Percentiles rank a stretch among this genome's conserved stretches.
These are phyloP conservation scores for Prunus armeniaca DNA, from an alignment of 306 rosid genomes.

Conservation along the genomic window DNA sequence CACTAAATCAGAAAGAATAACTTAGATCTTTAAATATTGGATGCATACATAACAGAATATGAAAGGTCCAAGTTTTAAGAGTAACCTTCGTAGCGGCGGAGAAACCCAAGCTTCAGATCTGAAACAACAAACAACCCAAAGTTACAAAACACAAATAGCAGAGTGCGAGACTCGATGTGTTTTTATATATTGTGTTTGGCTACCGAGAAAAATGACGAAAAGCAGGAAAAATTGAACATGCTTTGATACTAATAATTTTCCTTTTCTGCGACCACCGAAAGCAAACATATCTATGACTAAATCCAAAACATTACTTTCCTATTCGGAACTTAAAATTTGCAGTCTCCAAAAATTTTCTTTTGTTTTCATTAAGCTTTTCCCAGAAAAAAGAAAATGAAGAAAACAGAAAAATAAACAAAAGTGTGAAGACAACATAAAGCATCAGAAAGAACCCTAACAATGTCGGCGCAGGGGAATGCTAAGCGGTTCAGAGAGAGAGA, in stretches of 20 bases:
- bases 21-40: constrained; percentile 39
- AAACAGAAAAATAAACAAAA: not conserved
- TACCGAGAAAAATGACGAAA: constrained; percentile 29
- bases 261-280: constrained; percentile 4
- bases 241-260: not conserved
- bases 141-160: constrained; percentile 13
- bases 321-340: constrained; percentile 1
- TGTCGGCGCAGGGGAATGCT: constrained; percentile 19
- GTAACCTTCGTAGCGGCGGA: constrained; percentile 15
- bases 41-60: constrained; percentile 11
- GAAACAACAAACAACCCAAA: constrained; percentile 21
- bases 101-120: constrained; percentile 58
- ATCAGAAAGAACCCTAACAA: constrained; percentile 1
- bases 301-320: constrained; percentile 1
- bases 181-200: constrained; percentile 19
- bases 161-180: not conserved
- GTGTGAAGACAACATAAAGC: not conserved
- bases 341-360: not conserved
- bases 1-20: not conserved
- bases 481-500: not conserved
- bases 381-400: not conserved
- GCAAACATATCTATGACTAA: not conserved
- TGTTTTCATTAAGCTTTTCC: constrained; percentile 4
- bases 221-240: constrained; percentile 7
- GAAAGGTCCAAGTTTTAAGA: constrained; percentile 8